A percentile compares a stretch with the other conserved stretches of the same genome.
Evolutionary conservation across 495 filamentous ascomycete species (phyloP).

Genomic region (Neurospora terricola): DNA sequence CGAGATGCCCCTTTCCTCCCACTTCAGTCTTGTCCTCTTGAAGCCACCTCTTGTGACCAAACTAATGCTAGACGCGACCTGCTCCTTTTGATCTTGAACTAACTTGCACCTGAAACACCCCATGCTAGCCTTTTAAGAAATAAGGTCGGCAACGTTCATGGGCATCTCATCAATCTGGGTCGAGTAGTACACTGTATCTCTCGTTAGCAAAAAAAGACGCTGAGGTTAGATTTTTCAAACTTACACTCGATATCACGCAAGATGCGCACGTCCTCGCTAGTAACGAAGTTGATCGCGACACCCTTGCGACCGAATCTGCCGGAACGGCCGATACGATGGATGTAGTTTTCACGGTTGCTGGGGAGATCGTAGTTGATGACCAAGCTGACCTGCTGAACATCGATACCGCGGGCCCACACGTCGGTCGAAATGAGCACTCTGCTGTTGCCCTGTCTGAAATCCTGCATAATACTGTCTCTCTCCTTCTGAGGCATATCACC

Average conservation of each 20-base stretch:
- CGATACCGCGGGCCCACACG: conserved; percentile 95
- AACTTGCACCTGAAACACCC: neutral
- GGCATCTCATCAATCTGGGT: conserved; percentile 83
- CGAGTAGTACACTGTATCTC: conserved; percentile 49
- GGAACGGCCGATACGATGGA: conserved; percentile 97
- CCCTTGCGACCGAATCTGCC: conserved; percentile 99
- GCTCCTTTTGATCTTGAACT: neutral
- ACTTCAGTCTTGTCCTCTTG: neutral
- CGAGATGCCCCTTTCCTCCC: neutral
- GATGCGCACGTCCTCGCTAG: conserved; percentile 97
- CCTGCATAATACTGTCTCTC: conserved; percentile 99
- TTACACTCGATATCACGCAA: conserved; percentile 87
- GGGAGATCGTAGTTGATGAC: conserved; percentile 99
- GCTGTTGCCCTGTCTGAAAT: conserved; percentile 95
- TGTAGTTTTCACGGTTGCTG: conserved; percentile 99
- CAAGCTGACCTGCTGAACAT: conserved; percentile 97
- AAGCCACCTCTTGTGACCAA: neutral
- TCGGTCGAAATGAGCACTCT: conserved; percentile 98
- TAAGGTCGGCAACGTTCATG: conserved; percentile 71
- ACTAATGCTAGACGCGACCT: neutral
- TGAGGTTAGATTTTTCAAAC: conserved; percentile 5
- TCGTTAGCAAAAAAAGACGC: conserved; percentile 7
- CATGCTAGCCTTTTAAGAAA: conserved; percentile 25
- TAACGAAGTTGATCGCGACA: conserved; percentile 99
- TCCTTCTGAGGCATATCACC: conserved; percentile 97